These are phyloP conservation scores for Aspergillus versicolor DNA, from an alignment of 2,329 filamentous ascomycete genomes.

Conservation along the genomic window DNA sequence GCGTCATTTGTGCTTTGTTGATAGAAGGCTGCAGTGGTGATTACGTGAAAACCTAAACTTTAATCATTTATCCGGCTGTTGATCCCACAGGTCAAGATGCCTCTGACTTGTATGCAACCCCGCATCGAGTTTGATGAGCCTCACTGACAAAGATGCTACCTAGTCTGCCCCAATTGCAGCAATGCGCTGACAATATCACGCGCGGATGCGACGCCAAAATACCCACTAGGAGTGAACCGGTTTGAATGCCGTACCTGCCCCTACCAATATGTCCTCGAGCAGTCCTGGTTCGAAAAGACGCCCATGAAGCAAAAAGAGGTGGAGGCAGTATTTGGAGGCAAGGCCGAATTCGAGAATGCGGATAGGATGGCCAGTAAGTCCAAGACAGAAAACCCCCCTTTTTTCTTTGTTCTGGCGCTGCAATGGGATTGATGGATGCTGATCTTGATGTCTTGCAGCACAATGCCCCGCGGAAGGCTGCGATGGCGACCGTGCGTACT, in stretches of 20 bases:
- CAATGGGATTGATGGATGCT: constrained; percentile 8
- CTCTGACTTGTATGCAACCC: constrained; percentile 37
- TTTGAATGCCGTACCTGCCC: constrained; percentile 96
- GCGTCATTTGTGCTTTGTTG: not conserved
- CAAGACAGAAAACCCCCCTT: not conserved
- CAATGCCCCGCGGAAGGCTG: constrained; percentile 83
- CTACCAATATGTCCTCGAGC: constrained; percentile 80
- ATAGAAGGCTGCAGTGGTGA: not conserved
- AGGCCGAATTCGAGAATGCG: constrained; percentile 86
- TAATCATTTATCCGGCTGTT: not conserved
- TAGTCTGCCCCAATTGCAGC: constrained; percentile 52
- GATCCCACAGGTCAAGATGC: constrained; percentile 26
- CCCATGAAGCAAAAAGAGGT: constrained; percentile 79
- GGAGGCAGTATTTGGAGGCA: constrained; percentile 86
- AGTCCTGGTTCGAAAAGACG: constrained; percentile 78
- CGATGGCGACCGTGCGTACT: constrained; percentile 81
- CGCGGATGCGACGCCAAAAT: constrained; percentile 35
- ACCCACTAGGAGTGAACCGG: constrained; percentile 62
- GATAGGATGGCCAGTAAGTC: constrained; percentile 68
- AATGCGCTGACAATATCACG: constrained; percentile 50
- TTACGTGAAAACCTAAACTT: not conserved
- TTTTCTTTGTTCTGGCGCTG: not conserved
- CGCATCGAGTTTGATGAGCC: not conserved
- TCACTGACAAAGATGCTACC: constrained; percentile 18
- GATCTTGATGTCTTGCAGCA: constrained; percentile 45